phyloP scores from a whole-genome alignment of 495 filamentous ascomycete species.

The Pyronema omphalodes region DNA sequence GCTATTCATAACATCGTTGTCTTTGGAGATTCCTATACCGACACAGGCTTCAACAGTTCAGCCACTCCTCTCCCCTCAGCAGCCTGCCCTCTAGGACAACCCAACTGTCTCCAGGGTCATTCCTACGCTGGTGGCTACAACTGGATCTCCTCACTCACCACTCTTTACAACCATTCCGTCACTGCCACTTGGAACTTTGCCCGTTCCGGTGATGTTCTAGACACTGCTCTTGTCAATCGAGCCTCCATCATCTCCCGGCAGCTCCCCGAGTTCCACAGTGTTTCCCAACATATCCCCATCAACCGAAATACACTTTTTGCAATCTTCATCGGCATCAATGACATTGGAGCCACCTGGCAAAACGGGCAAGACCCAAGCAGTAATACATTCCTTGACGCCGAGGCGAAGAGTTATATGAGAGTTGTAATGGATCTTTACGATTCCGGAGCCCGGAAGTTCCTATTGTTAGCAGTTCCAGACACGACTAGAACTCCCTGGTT shows the following conservation, averaged over 20 bases:
- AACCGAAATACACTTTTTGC: neutral
- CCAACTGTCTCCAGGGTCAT: neutral
- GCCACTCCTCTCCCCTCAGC: neutral
- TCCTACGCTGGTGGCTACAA: constrained; percentile 1
- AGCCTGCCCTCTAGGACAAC: neutral
- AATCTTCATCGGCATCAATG: constrained; percentile 1
- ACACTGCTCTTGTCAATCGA: neutral
- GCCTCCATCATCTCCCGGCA: neutral
- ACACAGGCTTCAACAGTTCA: neutral
- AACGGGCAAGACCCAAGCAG: neutral
- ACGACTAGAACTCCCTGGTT: neutral
- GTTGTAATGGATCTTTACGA: neutral
- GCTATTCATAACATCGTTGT: neutral
- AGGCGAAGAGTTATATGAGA: neutral
- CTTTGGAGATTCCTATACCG: constrained; percentile 3
- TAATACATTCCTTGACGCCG: neutral
- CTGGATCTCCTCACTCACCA: neutral
- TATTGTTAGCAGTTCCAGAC: neutral
- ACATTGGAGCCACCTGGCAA: neutral
- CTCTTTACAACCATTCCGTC: neutral
- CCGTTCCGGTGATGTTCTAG: neutral
- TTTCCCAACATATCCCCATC: neutral
- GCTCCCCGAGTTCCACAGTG: neutral
- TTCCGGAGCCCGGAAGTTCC: neutral
- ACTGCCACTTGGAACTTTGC: neutral